Base-by-base conservation (phyloP, 192 early-diverging fungal species). In the Linderina pennispora region DNA sequence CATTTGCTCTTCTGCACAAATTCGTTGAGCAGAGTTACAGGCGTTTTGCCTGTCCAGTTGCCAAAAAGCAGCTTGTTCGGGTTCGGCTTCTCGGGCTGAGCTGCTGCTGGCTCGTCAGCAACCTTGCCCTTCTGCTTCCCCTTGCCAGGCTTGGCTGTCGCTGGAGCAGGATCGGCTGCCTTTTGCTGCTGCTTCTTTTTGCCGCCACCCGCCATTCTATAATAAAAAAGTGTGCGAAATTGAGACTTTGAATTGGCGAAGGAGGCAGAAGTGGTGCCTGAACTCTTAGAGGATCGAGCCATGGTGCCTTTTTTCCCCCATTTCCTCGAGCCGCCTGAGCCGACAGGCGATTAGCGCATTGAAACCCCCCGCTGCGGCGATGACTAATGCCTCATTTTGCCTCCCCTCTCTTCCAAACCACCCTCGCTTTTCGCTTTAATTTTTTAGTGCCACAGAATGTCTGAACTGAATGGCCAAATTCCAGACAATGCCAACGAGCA, bases 1-100 rank as follows among this genome's bases (percentile, higher is more conserved):
- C 88, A 91, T 16, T 64, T 78, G 48, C 79, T 82, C 42, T 50
- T 44, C 28, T 65, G 90, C 57, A 83, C 83, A 40, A 83, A 81
- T 49, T 91, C 91, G 57, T 89, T 75, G 2, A 94, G 69, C 3
- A 91, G 58, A 3, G 78, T 77, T 3, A 81, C 74, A 0, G 91
- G 90, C 0, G 87, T 88, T 46, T 94, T 94, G 32, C 91, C 91
- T 0, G 88, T 93, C 91, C 88, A 90, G 20, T 77, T 78, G 19
- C 78, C 82, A 60, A 91, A 91, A 18, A 72, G 52, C 28, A 8
- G 17, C n/a, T 40, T 40, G 5, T 14, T 35, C 15, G 47, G 43
- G n/a, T 40, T 44, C 13, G 21, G 20, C 17, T 39, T 15, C 15
- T 41, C 6, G 17, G 21, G 13, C 40, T 48, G 39, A 33, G 15